phyloP scores from a whole-genome alignment of 305 asterid genomes.

The Fraxinus ornus region DNA sequence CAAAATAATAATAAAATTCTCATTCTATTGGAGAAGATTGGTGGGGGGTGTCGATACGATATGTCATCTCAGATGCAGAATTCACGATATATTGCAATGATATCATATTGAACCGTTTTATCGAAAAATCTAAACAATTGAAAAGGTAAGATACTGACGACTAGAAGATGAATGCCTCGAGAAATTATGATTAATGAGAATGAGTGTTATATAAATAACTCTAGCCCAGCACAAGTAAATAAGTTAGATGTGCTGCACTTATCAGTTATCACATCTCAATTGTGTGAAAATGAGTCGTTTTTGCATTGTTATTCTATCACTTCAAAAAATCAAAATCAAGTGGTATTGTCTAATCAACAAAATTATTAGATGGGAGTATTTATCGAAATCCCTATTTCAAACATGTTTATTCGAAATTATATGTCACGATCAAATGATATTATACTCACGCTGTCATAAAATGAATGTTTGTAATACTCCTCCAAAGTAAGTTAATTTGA shows the following conservation, averaged over 20 bases:
- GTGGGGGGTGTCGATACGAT: neutral
- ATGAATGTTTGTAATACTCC: neutral
- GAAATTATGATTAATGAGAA: neutral
- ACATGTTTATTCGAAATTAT: neutral
- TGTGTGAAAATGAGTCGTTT: neutral
- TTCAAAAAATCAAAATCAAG: neutral
- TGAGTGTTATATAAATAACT: neutral
- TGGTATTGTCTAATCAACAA: neutral
- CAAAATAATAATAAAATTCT: neutral
- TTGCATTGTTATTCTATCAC: neutral
- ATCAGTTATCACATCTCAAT: neutral
- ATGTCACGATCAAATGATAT: neutral
- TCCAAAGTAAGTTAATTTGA: neutral
- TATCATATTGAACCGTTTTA: neutral
- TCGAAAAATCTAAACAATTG: neutral
- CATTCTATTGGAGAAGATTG: neutral
- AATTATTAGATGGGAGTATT: neutral
- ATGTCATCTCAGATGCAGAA: neutral
- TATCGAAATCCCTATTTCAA: neutral
- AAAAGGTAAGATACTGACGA: neutral
- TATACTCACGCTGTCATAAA: neutral
- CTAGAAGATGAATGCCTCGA: neutral
- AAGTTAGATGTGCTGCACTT: conserved; percentile 10
- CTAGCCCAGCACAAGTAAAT: neutral
- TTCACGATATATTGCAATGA: neutral